Percentiles rank a stretch among this genome's conserved stretches.
These are phyloP conservation scores for Shiraia sp. DNA, from an alignment of 2,329 filamentous ascomycete genomes.

Conservation along the genomic window DNA sequence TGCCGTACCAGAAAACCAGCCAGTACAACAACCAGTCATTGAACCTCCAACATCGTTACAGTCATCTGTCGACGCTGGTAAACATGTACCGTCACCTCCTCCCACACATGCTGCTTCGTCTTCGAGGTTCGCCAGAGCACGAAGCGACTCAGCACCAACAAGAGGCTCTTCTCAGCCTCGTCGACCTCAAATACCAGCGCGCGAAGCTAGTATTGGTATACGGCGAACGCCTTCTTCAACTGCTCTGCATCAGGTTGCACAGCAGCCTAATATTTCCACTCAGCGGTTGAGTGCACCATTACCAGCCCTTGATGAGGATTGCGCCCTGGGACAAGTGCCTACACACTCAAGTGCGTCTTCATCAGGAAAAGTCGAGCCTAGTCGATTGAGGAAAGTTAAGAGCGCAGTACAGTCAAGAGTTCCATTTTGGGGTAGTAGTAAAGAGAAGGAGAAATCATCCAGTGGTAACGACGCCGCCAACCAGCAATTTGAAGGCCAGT, in stretches of 20 bases:
- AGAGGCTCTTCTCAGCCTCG: slow-evolving; percentile 20
- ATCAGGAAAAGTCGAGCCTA: slow-evolving; percentile 12
- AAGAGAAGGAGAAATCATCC: slow-evolving; percentile 11
- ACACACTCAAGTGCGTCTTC: slow-evolving; percentile 23
- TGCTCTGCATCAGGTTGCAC: slow-evolving; percentile 24
- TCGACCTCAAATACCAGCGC: slow-evolving; percentile 28
- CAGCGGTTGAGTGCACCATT: slow-evolving; percentile 30
- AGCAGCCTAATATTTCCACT: slow-evolving; percentile 23
- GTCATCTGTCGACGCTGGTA: slow-evolving; percentile 41
- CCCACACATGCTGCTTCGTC: slow-evolving; percentile 22
- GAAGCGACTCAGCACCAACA: slow-evolving; percentile 34
- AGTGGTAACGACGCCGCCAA: neutral
- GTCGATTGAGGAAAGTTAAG: slow-evolving; percentile 32
- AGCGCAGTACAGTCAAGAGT: slow-evolving; percentile 33
- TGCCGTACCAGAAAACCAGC: slow-evolving; percentile 22
- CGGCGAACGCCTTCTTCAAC: slow-evolving; percentile 36
- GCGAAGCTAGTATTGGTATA: slow-evolving; percentile 44
- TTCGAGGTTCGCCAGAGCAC: slow-evolving; percentile 21
- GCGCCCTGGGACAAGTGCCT: slow-evolving; percentile 22
- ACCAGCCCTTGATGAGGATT: slow-evolving; percentile 34
- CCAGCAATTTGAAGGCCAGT: slow-evolving; percentile 6
- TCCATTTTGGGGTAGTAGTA: slow-evolving; percentile 30
- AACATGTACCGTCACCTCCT: slow-evolving; percentile 30
- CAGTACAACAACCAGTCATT: slow-evolving; percentile 22
- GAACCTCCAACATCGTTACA: slow-evolving; percentile 41